A percentile compares a stretch with the other conserved stretches of the same genome.
Evolutionary conservation across 2,329 filamentous ascomycete species (phyloP).

Genomic region (Didymellaceae sp.): DNA sequence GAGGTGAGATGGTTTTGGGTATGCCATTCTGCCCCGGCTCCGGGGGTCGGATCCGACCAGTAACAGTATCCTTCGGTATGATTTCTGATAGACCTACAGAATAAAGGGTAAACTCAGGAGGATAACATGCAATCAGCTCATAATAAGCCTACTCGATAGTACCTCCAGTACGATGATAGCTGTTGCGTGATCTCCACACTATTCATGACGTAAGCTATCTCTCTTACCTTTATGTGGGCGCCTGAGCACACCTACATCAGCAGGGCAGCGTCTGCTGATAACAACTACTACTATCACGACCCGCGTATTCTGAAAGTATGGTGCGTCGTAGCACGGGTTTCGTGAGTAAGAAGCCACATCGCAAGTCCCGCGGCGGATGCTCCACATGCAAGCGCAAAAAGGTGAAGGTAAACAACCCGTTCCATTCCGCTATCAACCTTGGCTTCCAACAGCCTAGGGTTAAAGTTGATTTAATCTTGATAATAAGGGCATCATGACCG

Average conservation of each 20-base stretch:
- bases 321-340: constrained; percentile 36
- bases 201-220: constrained; percentile 5
- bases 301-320: constrained; percentile 19
- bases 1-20: neutral
- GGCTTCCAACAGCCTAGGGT: neutral
- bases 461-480: no score
- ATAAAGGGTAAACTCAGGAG: no score
- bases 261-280: neutral
- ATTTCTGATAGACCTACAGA: no score
- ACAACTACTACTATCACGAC: neutral
- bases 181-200: no score
- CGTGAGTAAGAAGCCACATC: constrained; percentile 42
- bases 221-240: neutral
- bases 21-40: neutral
- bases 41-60: constrained; percentile 7
- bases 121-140: neutral
- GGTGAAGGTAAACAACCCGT: constrained; percentile 35
- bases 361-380: constrained; percentile 42
- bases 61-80: no score
- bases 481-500: no score
- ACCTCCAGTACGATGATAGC: neutral
- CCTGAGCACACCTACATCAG: neutral
- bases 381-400: constrained; percentile 44
- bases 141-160: no score
- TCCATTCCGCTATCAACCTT: no score